Evolutionary conservation across 352 stramenopile species (phyloP), one percentile per base, ranked within the genome.

Genomic region (Globisporangium cystogenes): DNA sequence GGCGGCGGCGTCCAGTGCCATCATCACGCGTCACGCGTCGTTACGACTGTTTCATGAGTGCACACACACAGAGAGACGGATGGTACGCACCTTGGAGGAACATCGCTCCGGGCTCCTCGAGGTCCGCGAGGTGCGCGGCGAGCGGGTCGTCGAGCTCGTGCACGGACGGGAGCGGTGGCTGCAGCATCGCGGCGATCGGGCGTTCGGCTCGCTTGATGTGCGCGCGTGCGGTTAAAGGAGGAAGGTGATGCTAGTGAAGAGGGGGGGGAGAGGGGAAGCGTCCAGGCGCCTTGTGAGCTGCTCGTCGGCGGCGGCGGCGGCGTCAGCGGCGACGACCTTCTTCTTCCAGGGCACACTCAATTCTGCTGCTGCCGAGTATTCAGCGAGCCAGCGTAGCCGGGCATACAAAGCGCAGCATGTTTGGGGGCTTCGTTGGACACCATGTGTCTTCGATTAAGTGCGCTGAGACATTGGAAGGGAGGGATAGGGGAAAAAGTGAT

Each of bases 91-190:
- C 76, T 72, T 86, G 75, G 16, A 91, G 68, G 36, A 89, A 78
- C 39, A 82, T 86, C 33, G 69, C 50, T 20, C 76, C 80, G 4
- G 79, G 73, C 46, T 82, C 74, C 53, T 91, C 47, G 47, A 91
- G 65, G 54, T 88, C 80, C 18, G 86, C 75, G 29, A 91, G 53
- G 48, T 89, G 73, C 39, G 74, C 74, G 48, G 88, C 77, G 54
- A 91, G 69, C 45, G 76, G 64, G 58, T 90, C 76, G 58, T 90
- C 76, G 57, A 83, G 80, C 64, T 91, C 77, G 39, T 82, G 58
- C 59, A 68, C 82, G 37, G 65, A 70, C 35, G 69, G 73, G 46
- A 85, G 58, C 46, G 67, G 64, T 59, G 70, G 65, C 72, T 81
- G 61, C 72, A 90, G 78, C 65, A 64, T 74, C n/a, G 43, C 24